Evolutionary conservation across 495 filamentous ascomycete species (phyloP), one percentile per base, ranked within the genome.

Genomic region (Lineolata rhizophorae): DNA sequence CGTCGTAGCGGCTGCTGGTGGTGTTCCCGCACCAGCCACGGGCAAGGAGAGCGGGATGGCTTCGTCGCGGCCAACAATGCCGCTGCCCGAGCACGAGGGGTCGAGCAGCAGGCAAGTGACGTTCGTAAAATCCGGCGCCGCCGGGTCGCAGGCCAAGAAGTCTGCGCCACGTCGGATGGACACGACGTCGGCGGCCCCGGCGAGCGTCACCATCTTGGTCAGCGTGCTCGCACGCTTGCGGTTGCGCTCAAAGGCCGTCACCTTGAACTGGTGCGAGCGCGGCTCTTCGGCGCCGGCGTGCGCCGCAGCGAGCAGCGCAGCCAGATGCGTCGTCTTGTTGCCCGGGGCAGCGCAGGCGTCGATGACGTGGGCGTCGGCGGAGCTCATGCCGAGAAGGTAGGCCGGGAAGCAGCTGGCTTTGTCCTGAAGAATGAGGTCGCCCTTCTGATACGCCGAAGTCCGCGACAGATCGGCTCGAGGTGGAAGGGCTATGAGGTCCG

Each of bases 361-460:
- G 3, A 95, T 60, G 13, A 92, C 54, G 38, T 85, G 69, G 2
- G 76, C 80, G 34, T 70, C 60, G 30, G 59, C 56, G 2, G 57
- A 40, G 1, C 45, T 44, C 3, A 70, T 64, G 32, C 82, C 67
- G 0, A 94, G 54, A 0, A 97, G 56, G 46, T 81, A 78, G 0
- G 84, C 87, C 3, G 87, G 85, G 41, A 97, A 93, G 42, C 87
- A 97, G 0, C 81, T 91, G 1, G 87, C 90, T 47, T 92, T 94
- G 47, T 97, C 90, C 52, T 97, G 87, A 22, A 97, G 47, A 25
- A 94, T 91, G 34, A 97, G 64, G 28, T 67, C 53, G 1, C 87
- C 87, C 2, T 61, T 53, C 16, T 55, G 62, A 47, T 94, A 94
- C 1, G 80, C 76, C 5, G 62, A 41, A 0, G 66, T 70, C 20